phyloP scores from a whole-genome alignment of 192 early-diverging fungal species.

The Umbelopsis isabellina region DNA sequence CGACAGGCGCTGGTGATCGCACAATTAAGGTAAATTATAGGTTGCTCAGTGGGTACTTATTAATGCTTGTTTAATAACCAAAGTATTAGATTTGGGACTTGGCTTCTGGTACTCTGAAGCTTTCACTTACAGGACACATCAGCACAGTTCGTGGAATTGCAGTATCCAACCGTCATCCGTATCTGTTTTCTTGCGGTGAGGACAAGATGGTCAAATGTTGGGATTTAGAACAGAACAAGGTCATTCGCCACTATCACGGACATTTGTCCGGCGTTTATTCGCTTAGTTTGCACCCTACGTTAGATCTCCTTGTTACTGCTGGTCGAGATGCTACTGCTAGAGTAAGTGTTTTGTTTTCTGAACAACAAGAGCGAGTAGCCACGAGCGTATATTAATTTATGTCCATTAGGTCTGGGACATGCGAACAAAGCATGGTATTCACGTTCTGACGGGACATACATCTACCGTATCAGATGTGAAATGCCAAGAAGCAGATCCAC shows the following conservation, averaged over 20 bases:
- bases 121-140: conserved; percentile 97
- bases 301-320: conserved; percentile 93
- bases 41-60: background rate
- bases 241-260: conserved; percentile 98
- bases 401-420: conserved; percentile 92
- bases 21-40: conserved; percentile 82
- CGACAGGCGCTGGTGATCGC: conserved; percentile 95
- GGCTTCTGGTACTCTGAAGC: conserved; percentile 92
- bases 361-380: background rate
- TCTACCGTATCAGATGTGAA: conserved; percentile 86
- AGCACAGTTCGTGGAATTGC: conserved; percentile 92
- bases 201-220: conserved; percentile 99
- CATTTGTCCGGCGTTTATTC: conserved; percentile 95
- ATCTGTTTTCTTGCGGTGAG: conserved; percentile 96
- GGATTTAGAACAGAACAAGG: conserved; percentile 99
- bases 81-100: conserved; percentile 91
- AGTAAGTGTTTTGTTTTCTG: conserved; percentile 50
- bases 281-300: conserved; percentile 88
- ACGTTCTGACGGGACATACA: conserved; percentile 86
- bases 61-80: background rate
- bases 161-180: conserved; percentile 94
- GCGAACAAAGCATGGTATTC: conserved; percentile 92
- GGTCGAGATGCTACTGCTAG: conserved; percentile 94
- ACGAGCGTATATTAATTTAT: conserved; percentile 10
- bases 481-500: conserved; percentile 95